A percentile compares a stretch with the other conserved stretches of the same genome.
phyloP scores from a whole-genome alignment of 306 rosid species.

The Adenanthera pavonina region DNA sequence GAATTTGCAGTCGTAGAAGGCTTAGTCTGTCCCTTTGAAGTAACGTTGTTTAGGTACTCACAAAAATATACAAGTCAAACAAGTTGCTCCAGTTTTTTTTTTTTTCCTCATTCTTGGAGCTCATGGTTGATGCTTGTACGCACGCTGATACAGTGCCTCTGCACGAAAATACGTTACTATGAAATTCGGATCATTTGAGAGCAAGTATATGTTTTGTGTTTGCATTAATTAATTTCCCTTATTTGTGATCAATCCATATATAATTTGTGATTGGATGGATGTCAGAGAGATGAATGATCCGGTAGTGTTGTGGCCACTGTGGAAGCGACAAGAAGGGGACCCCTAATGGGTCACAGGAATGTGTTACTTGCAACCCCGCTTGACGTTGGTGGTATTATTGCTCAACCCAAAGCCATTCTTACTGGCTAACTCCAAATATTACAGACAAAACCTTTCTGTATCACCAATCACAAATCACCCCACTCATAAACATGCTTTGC shows the following conservation, averaged over 20 bases:
- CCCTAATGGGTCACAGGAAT: conserved; percentile 35
- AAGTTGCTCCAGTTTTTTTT: not conserved
- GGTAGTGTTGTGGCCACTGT: not conserved
- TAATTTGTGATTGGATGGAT: not conserved
- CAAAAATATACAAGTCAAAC: not conserved
- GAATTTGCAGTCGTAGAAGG: not conserved
- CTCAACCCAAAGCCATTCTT: conserved; percentile 6
- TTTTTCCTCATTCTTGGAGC: not conserved
- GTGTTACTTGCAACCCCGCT: not conserved
- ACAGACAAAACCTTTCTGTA: conserved; percentile 13
- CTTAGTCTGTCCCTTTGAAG: not conserved
- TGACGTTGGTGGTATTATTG: not conserved
- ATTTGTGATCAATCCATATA: not conserved
- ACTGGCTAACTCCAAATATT: conserved; percentile 32
- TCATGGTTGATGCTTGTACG: not conserved
- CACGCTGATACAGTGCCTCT: not conserved
- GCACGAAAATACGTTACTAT: not conserved
- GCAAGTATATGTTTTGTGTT: not conserved
- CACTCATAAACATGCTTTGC: not conserved
- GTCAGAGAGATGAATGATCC: conserved; percentile 1
- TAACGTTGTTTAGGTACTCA: not conserved
- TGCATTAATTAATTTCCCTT: not conserved
- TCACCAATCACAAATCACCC: conserved; percentile 9
- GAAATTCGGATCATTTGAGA: not conserved
- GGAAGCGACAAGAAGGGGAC: conserved; percentile 36